phyloP scores from a whole-genome alignment of 768 basidiomycete genomes.

The Symmetrospora coprosmae region DNA sequence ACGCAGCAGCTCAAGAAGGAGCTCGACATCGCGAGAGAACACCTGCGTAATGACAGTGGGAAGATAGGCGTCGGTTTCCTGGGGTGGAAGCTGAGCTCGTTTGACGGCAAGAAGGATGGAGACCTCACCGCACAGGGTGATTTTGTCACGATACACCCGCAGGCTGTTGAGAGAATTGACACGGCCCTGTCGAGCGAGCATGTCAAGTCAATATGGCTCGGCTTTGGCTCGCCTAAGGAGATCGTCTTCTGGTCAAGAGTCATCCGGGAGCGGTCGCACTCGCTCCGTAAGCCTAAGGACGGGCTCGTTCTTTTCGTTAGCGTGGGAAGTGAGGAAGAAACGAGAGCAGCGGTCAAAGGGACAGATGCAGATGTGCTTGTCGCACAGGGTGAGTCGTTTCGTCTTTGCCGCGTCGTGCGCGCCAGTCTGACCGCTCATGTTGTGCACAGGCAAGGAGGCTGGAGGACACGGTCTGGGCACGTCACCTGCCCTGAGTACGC shows the following conservation, averaged over 20 bases:
- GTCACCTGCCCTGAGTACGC: neutral
- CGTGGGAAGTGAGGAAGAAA: too few species aligned
- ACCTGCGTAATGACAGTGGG: neutral
- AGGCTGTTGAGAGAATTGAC: neutral
- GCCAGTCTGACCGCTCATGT: too few species aligned
- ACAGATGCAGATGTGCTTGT: too few species aligned
- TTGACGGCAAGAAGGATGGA: neutral
- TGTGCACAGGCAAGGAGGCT: neutral
- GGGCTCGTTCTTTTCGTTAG: too few species aligned
- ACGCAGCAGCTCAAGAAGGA: neutral
- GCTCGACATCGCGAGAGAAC: neutral
- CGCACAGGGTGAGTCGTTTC: too few species aligned
- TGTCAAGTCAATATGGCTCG: too few species aligned
- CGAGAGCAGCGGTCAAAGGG: too few species aligned
- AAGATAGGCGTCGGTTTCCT: neutral
- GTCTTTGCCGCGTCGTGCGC: too few species aligned
- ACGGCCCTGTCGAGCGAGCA: neutral
- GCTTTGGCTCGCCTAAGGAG: too few species aligned
- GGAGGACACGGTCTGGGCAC: neutral
- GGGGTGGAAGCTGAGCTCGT: neutral
- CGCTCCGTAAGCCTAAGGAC: too few species aligned
- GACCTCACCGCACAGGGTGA: neutral
- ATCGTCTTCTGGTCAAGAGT: too few species aligned
- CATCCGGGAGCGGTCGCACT: too few species aligned
- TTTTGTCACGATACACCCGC: neutral